These are phyloP conservation scores for Leccinum subgranulosum DNA, from an alignment of 768 basidiomycete genomes.

Conservation along the genomic window DNA sequence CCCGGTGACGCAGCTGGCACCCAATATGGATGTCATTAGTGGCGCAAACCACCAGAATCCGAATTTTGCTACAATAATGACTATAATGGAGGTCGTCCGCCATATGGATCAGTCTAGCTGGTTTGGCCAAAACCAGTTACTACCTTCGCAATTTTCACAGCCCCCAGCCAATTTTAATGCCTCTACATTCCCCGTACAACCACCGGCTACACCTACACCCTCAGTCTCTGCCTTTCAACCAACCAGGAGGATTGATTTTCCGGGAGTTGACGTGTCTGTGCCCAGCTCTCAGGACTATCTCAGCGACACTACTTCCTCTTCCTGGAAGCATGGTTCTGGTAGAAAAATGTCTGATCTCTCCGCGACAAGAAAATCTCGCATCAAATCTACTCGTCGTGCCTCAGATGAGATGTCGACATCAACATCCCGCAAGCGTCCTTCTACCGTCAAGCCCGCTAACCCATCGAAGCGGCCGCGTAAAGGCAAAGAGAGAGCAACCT, in stretches of 20 bases:
- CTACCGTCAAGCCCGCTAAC: constrained; percentile 14
- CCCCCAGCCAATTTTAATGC: constrained; percentile 1
- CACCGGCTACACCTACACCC: not conserved
- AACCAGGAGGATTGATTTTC: not conserved
- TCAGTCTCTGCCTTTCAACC: constrained; percentile 4
- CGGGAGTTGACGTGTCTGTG: not conserved
- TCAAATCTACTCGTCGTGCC: not conserved
- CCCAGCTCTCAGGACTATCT: constrained; percentile 3
- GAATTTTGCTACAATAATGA: constrained; percentile 28
- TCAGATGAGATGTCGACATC: constrained; percentile 9
- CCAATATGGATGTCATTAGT: constrained; percentile 8
- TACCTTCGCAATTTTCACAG: constrained; percentile 21
- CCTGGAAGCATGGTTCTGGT: constrained; percentile 3
- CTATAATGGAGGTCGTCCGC: constrained; percentile 31
- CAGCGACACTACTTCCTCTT: constrained; percentile 1
- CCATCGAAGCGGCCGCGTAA: constrained; percentile 24
- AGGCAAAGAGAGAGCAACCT: constrained; percentile 26
- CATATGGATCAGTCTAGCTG: constrained; percentile 25
- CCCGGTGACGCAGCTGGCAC: constrained; percentile 11
- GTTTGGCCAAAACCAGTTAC: constrained; percentile 16
- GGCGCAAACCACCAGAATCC: constrained; percentile 13
- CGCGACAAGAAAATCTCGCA: constrained; percentile 3
- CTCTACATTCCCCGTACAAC: constrained; percentile 4
- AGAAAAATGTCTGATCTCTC: constrained; percentile 7
- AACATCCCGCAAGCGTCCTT: constrained; percentile 23